phyloP scores from a whole-genome alignment of 164 flowering plant genomes.

The Cinnamomum micranthum region DNA sequence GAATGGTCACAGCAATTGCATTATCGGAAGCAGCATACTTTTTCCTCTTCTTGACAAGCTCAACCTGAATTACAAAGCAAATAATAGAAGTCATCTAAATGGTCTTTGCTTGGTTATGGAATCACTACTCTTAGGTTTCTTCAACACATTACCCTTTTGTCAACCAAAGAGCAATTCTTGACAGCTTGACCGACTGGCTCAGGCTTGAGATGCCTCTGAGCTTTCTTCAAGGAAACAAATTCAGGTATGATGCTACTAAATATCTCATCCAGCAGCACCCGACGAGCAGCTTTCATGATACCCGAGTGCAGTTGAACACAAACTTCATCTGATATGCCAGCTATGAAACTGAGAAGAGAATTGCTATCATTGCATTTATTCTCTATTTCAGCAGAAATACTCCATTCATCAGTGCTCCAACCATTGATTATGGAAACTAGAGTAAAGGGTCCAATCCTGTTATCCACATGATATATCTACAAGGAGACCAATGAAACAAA shows the following conservation, averaged over 20 bases:
- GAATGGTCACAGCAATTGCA: conserved; percentile 14
- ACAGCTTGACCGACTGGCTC: conserved; percentile 21
- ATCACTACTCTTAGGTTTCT: neutral
- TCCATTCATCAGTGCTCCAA: conserved; percentile 33
- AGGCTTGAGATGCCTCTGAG: conserved; percentile 32
- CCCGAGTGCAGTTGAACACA: conserved; percentile 70
- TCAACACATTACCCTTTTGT: conserved; percentile 19
- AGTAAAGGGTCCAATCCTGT: conserved; percentile 43
- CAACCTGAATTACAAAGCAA: conserved; percentile 28
- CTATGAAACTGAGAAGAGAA: conserved; percentile 28
- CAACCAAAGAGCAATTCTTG: conserved; percentile 20
- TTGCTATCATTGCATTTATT: conserved; percentile 19
- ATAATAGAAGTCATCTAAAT: neutral
- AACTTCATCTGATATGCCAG: conserved; percentile 61
- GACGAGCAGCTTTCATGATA: conserved; percentile 81
- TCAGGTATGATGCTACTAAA: conserved; percentile 59
- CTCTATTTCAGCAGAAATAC: conserved; percentile 11
- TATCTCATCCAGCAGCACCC: conserved; percentile 78
- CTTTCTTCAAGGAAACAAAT: conserved; percentile 45
- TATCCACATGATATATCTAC: conserved; percentile 63
- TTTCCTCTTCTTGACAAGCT: conserved; percentile 8
- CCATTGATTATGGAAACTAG: conserved; percentile 43
- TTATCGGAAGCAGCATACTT: conserved; percentile 10
- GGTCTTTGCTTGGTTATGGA: neutral
- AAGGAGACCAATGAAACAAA: conserved; percentile 18